phyloP scores from a whole-genome alignment of 768 basidiomycete species.

The Rhodotorula diobovata region DNA sequence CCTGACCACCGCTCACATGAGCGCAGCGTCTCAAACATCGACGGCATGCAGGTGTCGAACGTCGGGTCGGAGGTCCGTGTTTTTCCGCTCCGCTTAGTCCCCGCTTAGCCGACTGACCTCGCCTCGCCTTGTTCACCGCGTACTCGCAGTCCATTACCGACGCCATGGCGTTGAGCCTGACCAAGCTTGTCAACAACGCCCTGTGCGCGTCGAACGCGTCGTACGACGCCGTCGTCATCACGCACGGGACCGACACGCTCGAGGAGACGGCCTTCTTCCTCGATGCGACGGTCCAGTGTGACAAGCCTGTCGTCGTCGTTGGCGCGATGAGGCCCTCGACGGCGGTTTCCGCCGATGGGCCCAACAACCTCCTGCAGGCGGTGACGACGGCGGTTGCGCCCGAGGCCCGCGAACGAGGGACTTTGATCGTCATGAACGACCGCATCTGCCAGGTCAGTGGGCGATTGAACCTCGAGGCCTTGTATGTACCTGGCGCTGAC shows the following conservation, averaged over 20 bases:
- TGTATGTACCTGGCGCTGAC: too few species aligned
- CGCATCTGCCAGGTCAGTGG: conserved; percentile 43
- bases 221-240: conserved; percentile 38
- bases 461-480: too few species aligned
- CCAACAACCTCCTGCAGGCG: conserved; percentile 44
- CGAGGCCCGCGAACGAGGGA: conserved; percentile 27
- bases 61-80: conserved; percentile 12
- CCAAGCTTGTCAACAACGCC: conserved; percentile 38
- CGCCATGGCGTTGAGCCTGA: conserved; percentile 12
- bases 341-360: conserved; percentile 41
- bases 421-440: conserved; percentile 47
- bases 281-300: conserved; percentile 45
- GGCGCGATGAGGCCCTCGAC: conserved; percentile 47
- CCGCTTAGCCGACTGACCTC: background rate
- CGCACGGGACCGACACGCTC: conserved; percentile 41
- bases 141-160: conserved; percentile 17
- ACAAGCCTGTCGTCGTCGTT: conserved; percentile 45
- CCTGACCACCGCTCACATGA: too few species aligned
- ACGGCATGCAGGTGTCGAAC: conserved; percentile 39
- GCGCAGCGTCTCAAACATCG: conserved; percentile 31
- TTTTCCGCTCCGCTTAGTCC: background rate
- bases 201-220: conserved; percentile 40
- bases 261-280: conserved; percentile 46
- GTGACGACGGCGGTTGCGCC: conserved; percentile 38
- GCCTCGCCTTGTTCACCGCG: too few species aligned